These are phyloP conservation scores for Aspergillus japonicus DNA, from an alignment of 2,329 filamentous ascomycete species.

Conservation along the genomic window DNA sequence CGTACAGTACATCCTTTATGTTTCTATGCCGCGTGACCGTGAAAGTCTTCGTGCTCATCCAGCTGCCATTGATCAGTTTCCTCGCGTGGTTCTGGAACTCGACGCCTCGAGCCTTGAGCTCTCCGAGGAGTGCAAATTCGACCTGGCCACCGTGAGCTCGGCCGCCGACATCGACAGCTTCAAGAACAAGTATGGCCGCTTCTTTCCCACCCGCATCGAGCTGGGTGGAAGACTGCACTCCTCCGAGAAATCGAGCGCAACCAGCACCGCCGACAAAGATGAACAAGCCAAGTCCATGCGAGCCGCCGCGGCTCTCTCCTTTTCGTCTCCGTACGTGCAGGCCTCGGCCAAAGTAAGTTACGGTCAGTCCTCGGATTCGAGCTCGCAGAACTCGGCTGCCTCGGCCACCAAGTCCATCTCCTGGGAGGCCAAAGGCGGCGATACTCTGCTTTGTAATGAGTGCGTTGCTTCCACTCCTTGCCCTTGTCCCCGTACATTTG, in stretches of 20 bases:
- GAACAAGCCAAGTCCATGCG: conserved; percentile 4
- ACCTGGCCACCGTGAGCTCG: not conserved
- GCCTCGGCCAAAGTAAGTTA: not conserved
- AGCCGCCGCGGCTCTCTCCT: conserved; percentile 4
- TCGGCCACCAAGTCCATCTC: not conserved
- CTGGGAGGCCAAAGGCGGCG: conserved; percentile 1
- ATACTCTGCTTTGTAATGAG: no score
- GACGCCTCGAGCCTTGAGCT: no score
- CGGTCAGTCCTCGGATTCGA: not conserved
- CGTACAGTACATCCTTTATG: no score
- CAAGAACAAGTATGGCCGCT: conserved; percentile 8
- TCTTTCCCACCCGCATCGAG: conserved; percentile 7
- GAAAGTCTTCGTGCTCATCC: no score
- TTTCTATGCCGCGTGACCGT: no score
- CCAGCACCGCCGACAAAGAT: not conserved
- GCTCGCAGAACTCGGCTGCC: not conserved
- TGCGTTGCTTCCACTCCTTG: no score
- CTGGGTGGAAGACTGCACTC: conserved; percentile 10
- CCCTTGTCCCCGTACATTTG: no score
- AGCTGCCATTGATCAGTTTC: no score
- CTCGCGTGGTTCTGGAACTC: no score
- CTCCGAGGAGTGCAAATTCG: no score
- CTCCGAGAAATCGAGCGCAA: conserved; percentile 2
- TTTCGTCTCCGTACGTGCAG: not conserved
- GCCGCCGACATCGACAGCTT: not conserved